Conservation (phyloP, 73 alveolate species). For the Paramecium octaurelia region DNA sequence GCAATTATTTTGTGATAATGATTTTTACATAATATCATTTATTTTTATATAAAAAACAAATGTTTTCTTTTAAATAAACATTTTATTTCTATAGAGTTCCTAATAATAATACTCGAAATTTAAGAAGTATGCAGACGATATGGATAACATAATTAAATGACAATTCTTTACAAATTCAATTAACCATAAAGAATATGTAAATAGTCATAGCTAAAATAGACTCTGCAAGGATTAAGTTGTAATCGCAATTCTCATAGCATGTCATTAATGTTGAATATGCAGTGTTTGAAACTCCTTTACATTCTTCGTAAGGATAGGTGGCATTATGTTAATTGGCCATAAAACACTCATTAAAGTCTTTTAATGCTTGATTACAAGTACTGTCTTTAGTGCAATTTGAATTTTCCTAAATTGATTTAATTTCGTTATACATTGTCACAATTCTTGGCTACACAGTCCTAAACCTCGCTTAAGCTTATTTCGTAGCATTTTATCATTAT, state of each 20-base stretch:
- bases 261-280: neutral
- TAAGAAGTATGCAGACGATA: neutral
- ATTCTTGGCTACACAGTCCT: constrained; percentile 1
- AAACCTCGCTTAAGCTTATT: neutral
- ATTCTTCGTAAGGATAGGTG: neutral
- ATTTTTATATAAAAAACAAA: neutral
- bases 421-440: neutral
- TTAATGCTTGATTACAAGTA: neutral
- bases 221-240: neutral
- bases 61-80: neutral
- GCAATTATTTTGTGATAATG: neutral
- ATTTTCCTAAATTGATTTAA: neutral
- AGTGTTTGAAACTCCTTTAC: constrained; percentile 3
- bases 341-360: neutral
- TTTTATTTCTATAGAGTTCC: too few relatives aligned
- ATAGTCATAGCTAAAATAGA: neutral
- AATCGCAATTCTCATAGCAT: constrained; percentile 25
- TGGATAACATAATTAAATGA: neutral
- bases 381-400: neutral
- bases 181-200: neutral
- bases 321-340: neutral
- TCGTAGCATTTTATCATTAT: neutral
- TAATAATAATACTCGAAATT: too few relatives aligned
- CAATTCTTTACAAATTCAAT: neutral
- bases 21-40: neutral